These are phyloP conservation scores for Cadophora sp. DNA, from an alignment of 2,329 filamentous ascomycete species.

Conservation along the genomic window DNA sequence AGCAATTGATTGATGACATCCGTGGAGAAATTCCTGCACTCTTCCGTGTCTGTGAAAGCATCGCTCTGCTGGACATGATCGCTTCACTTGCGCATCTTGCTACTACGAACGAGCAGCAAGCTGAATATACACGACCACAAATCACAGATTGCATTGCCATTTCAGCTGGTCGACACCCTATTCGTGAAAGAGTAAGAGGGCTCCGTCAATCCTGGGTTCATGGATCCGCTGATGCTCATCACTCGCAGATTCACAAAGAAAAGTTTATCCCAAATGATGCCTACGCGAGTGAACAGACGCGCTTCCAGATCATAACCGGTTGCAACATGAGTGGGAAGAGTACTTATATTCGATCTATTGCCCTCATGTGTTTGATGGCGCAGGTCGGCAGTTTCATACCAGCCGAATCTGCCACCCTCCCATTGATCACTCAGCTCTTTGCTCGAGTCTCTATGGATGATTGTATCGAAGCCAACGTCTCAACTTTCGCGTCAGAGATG, in stretches of 20 bases:
- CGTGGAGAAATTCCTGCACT: conserved; percentile 73
- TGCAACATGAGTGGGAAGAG: conserved; percentile 99
- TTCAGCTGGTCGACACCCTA: conserved; percentile 71
- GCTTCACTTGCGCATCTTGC: conserved; percentile 77
- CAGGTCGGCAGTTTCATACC: conserved; percentile 93
- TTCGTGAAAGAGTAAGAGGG: conserved; percentile 64
- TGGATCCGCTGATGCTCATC: background rate
- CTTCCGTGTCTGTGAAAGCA: conserved; percentile 84
- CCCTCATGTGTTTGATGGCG: conserved; percentile 88
- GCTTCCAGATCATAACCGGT: conserved; percentile 93
- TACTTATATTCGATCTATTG: conserved; percentile 88
- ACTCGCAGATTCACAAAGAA: conserved; percentile 60
- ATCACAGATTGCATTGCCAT: conserved; percentile 69
- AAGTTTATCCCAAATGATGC: conserved; percentile 89
- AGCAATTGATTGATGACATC: conserved; percentile 75
- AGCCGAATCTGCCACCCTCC: conserved; percentile 81
- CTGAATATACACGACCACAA: conserved; percentile 68
- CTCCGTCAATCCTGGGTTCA: background rate
- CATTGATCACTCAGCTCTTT: conserved; percentile 83
- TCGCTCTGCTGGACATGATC: conserved; percentile 89
- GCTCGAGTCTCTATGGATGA: conserved; percentile 88
- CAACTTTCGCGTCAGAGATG: conserved; percentile 95
- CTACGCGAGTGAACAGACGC: conserved; percentile 78
- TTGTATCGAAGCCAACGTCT: conserved; percentile 87
- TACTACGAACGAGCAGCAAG: conserved; percentile 53